Conservation (phyloP, 179 eudicot genomes). For the Beta corolliflora region DNA sequence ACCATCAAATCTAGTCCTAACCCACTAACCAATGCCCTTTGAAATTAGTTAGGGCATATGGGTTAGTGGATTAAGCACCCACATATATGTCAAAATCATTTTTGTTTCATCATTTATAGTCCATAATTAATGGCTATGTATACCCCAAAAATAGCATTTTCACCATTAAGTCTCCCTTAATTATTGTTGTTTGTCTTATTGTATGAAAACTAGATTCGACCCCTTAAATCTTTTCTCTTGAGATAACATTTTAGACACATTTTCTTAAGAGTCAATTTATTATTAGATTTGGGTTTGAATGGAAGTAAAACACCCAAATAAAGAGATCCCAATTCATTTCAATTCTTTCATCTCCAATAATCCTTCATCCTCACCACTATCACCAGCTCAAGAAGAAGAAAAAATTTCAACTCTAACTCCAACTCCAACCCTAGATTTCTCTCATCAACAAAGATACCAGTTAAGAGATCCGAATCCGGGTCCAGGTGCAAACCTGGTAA, state of each 20-base stretch:
- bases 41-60: neutral
- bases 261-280: neutral
- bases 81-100: conserved; percentile 18
- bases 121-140: neutral
- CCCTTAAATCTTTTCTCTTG: neutral
- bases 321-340: conserved; percentile 22
- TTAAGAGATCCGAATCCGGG: neutral
- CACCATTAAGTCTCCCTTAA: neutral
- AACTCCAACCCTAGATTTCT: conserved; percentile 33
- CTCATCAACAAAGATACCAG: neutral
- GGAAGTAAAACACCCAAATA: conserved; percentile 34
- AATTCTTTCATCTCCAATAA: conserved; percentile 17
- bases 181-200: conserved; percentile 6
- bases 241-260: neutral
- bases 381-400: neutral
- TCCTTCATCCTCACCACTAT: neutral
- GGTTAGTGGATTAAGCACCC: conserved; percentile 41
- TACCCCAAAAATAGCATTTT: conserved; percentile 2
- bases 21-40: conserved; percentile 15
- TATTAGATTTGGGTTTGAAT: conserved; percentile 17
- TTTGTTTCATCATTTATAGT: neutral
- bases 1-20: conserved; percentile 1
- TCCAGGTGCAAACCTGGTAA: neutral
- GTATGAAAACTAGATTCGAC: neutral
- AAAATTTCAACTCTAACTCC: neutral